Percentiles rank a stretch among this genome's conserved stretches.
These are phyloP conservation scores for Hymenochaete sp. DNA, from an alignment of 1,284 basidiomycete species.

Conservation along the genomic window DNA sequence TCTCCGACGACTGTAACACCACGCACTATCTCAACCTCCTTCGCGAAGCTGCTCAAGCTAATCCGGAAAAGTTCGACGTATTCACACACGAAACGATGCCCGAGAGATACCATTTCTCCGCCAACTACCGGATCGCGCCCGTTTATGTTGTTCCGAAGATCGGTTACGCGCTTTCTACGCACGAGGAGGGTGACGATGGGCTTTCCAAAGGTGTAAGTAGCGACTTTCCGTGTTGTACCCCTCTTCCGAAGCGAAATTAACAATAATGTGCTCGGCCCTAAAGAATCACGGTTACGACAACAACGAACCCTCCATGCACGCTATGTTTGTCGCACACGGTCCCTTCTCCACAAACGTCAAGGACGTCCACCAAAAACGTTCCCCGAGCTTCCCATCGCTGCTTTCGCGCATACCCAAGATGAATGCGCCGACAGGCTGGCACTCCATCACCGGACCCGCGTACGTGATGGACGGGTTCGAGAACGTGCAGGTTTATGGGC, in stretches of 20 bases:
- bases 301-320: constrained; percentile 66
- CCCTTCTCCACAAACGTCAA: constrained; percentile 71
- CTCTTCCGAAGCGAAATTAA: background rate
- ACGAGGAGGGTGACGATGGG: constrained; percentile 49
- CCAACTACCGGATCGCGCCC: constrained; percentile 71
- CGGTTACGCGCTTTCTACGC: constrained; percentile 64
- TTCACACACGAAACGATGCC: constrained; percentile 81
- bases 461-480: constrained; percentile 73
- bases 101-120: constrained; percentile 64
- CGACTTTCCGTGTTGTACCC: constrained; percentile 4
- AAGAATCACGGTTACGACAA: constrained; percentile 86
- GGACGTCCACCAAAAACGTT: constrained; percentile 34
- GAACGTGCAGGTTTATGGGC: constrained; percentile 80
- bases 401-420: constrained; percentile 8
- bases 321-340: constrained; percentile 84
- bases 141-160: constrained; percentile 78
- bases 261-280: constrained; percentile 1
- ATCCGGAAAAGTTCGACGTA: constrained; percentile 64
- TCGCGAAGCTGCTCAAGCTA: constrained; percentile 37
- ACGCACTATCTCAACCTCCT: constrained; percentile 49
- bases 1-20: constrained; percentile 49
- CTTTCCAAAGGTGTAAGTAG: constrained; percentile 68
- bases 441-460: constrained; percentile 51
- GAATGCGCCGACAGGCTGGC: constrained; percentile 43
- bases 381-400: constrained; percentile 19